These are phyloP conservation scores for Candida hungchunana DNA, from an alignment of 805 yeast species.

Conservation along the genomic window DNA sequence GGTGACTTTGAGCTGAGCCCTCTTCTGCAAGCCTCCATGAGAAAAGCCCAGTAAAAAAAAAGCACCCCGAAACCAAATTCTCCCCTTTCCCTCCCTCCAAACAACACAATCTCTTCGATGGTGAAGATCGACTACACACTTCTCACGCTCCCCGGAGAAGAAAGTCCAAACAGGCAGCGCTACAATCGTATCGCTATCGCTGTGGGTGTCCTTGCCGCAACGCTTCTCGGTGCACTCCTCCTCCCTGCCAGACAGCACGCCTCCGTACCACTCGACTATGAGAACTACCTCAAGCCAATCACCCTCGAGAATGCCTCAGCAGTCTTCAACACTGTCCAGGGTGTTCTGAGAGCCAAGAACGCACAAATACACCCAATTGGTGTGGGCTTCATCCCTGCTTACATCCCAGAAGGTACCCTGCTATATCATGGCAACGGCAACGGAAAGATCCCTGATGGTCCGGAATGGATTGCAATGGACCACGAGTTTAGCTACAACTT, in stretches of 20 bases:
- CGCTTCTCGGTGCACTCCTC: background rate
- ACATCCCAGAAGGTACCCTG: constrained; percentile 53
- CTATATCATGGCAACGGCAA: constrained; percentile 48
- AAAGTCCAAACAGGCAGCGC: constrained; percentile 2
- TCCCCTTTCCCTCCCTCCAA: no score
- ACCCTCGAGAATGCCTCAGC: constrained; percentile 49
- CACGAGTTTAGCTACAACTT: constrained; percentile 55
- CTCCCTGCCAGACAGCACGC: background rate
- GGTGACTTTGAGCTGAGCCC: background rate
- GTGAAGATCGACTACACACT: constrained; percentile 5
- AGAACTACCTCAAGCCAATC: constrained; percentile 8
- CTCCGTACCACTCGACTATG: background rate
- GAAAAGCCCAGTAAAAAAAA: no score
- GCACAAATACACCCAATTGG: constrained; percentile 53
- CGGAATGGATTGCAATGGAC: constrained; percentile 66
- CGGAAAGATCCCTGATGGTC: constrained; percentile 39
- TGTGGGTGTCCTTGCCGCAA: background rate
- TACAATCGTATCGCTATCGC: constrained; percentile 1
- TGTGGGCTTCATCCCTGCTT: constrained; percentile 56
- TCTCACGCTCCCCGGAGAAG: constrained; percentile 1
- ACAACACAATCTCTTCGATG: no score
- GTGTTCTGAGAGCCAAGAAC: constrained; percentile 48
- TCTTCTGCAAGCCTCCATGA: no score
- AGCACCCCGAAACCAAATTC: no score
- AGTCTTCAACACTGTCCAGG: constrained; percentile 49